Evolutionary conservation across 2,329 filamentous ascomycete genomes (phyloP), one percentile per base, ranked within the genome.

Genomic region (Thermomyces lanuginosus): DNA sequence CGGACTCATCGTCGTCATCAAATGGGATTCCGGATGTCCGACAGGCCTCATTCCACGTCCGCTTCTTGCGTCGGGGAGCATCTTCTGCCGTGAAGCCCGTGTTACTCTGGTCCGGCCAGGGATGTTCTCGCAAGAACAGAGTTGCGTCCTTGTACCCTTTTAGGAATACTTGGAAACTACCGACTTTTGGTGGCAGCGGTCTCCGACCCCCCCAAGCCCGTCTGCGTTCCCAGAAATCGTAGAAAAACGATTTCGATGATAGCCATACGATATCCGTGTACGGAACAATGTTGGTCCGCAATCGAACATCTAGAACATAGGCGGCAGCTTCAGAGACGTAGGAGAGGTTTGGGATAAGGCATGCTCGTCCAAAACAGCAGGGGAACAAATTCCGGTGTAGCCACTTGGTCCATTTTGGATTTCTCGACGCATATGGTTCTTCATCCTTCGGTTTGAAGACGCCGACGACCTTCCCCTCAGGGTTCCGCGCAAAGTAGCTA

Each of bases 321-420:
- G 89, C 89, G 10, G 89, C 89, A 10, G 89, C 89, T 61, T 98
- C 89, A 42, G 84, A 95, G 40, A 98, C 82, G 49, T 98, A 98
- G 29, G 84, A 93, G 26, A 98, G 64, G 45, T 98, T 98, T 30
- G 89, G 89, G 49, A 98, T 98, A 28, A 98, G 69, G 45, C 83
- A 95, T 23, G 86, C 84, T 44, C 89, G 67, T 10, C 89, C 89
- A 44, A 98, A 98, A 54, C 81, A 93, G 58, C 91, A 98, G 6
- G 89, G 89, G 42, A 98, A 95, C 37, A 98, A 51, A 50, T 98
- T 98, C 37, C 89, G 69, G 53, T 98, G 89, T 59, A 98, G 84
- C 89, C 89, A 98, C 56, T 98, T 98, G 42, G 91, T 95, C 86
- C 86, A 95, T 52, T 98, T 98, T 4, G 89, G 89, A 48, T 98